Base-by-base conservation (phyloP, 2,329 filamentous ascomycete species). In the Neonectria hederae region DNA sequence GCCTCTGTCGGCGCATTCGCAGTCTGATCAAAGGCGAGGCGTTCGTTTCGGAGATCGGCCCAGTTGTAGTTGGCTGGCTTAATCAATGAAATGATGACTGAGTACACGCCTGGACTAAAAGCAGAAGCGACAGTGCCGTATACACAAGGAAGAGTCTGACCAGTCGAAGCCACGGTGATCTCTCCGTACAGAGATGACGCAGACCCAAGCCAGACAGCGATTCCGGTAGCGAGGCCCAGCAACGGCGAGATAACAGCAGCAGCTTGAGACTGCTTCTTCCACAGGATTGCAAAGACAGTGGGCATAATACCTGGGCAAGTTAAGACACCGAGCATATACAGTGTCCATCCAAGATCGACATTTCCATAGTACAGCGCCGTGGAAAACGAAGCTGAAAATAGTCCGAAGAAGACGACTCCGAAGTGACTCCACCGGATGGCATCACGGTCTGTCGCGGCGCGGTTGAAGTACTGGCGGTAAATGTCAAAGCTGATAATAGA, bases 401-500 rank as follows among this genome's bases (percentile, higher is more conserved):
- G 69, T 0, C 81, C 83, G 51, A 86, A 86, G 63, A 83, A 82
- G 1, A 87, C 78, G 1, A 87, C 84, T 0, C 83, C 83, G 11
- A 83, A 81, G 64, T 87, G 85, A 52, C 81, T 84, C 75, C 82
- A 83, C 0, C 80, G 80, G 42, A 87, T 86, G 0, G 85, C 76
- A 30, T 87, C 81, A 0, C 73, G 70, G 57, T 87, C 83, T 0
- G 78, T 81, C 0, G 84, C 84, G 0, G 63, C 62, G 4, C 74
- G 76, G 56, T 85, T 84, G 65, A 85, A 76, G 64, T 86, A 86
- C 17, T 80, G 80, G 0, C 83, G 77, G 68, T 86, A 86, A 1
- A 86, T 83, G 48, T 86, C 84, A 54, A 86, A 87, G 51, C 80
- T 83, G 53, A 86, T 80, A 54, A 86, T 86, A 0, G 83, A 85